Base-by-base conservation (phyloP, 2,329 filamentous ascomycete species). In the Colletotrichum brevisporum region DNA sequence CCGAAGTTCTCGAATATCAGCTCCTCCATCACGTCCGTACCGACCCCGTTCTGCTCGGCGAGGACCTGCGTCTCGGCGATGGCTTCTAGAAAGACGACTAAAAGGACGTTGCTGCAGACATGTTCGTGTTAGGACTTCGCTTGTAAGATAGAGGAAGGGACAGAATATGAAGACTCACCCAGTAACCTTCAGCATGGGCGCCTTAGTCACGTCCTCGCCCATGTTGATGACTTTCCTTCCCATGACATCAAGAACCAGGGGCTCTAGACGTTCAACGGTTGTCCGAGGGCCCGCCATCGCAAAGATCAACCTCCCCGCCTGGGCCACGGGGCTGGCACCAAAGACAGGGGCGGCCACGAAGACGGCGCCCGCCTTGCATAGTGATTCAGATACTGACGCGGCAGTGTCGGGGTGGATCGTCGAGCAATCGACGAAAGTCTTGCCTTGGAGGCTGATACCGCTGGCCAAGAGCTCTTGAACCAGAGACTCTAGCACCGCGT, bases 1-100 rank as follows among this genome's bases (percentile, higher is more conserved):
- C 81, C 80, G 65, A 81, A 82, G 65, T 81, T 78, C 41, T 80
- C 77, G 53, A 79, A 79, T 15, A 86, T 76, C 0, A 88, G 78
- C 0, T 79, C 71, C 58, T 86, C 84, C 2, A 87, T 74, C 0
- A 78, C 77, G 0, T 78, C 69, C 10, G 76, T 77, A 0, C 82
- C 78, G 0, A 87, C 76, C 0, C 80, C 81, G 0, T 82, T 80
- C 69, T 82, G 83, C 65, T 84, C 83, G 0, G 84, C 85, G 8
- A 87, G 76, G 1, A 85, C 81, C n/a, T 87, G 85, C 0, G 85
- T 81, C 74, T 87, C 85, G 0, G 81, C 80, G 10, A 87, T 77
- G 0, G 85, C 75, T 61, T 84, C 81, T 81, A 84, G 84, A 69
- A 85, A 78, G 1, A 82, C 82, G 3, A 83, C 83, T 0, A 83